Base-by-base conservation (phyloP, 2,329 filamentous ascomycete genomes). In the Parafenestella ontariensis region DNA sequence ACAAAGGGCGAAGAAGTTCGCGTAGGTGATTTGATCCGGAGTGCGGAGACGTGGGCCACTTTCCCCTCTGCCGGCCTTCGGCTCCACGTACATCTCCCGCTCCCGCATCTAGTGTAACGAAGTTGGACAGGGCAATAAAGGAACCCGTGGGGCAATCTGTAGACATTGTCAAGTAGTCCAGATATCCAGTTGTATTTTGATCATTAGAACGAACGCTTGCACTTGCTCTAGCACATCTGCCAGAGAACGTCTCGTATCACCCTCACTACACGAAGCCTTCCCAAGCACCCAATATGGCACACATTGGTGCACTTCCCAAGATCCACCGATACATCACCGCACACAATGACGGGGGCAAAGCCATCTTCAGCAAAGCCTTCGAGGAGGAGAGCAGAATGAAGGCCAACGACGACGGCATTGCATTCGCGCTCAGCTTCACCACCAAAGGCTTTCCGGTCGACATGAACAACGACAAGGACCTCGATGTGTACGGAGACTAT, bases 341-440 rank as follows among this genome's bases (percentile, higher is more conserved):
- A 23, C 75, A 77, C 56, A 61, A 76, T 26, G 57, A 64, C 9
- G 54, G 72, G 33, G 73, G 74, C 49, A 70, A 75, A 50, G 73
- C 72, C 36, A 61, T 77, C 40, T 77, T 77, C 61, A 72, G 68
- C 60, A 61, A 65, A 23, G 69, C 69, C 40, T 65, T 77, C 43
- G 58, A 61, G 45, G 74, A 76, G 31, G 73, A 74, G 48, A 72
- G 64, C 52, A 69, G 65, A 28, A 73, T 76, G 72, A 65, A 64
- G 59, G 56, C 62, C 66, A 76, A 71, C 67, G 76, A 68, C 56
- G 78, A 81, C 58, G 77, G 78, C 34, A 78, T 81, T 29, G 74
- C 73, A 15, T 84, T 84, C 61, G 76, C 75, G 26, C 77, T 84
- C 28, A 76, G 75, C 53, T 85, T 84, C 69, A 78, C 79, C 7